phyloP scores from a whole-genome alignment of 1,139 yeast genomes.

The Protomyces arabidopsidicola region DNA sequence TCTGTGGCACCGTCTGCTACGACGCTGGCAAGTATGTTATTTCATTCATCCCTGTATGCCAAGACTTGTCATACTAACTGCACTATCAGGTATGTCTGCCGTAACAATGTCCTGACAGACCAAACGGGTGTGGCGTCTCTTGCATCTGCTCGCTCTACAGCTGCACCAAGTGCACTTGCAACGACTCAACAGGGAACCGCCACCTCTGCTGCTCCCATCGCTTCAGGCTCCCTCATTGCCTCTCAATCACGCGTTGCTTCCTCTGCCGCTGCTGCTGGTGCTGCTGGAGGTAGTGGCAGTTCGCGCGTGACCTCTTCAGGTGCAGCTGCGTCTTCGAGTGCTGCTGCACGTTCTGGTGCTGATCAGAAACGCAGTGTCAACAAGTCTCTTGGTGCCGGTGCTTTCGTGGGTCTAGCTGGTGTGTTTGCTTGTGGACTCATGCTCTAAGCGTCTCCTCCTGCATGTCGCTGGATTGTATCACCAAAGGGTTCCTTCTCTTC shows the following conservation, averaged over 20 bases:
- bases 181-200: slow-evolving; percentile 19
- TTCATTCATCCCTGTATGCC: not conserved
- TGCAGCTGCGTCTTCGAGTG: not conserved
- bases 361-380: not conserved
- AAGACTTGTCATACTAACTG: no score
- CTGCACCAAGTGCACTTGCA: not conserved
- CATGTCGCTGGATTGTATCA: not conserved
- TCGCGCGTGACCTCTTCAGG: not conserved
- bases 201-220: slow-evolving; percentile 13
- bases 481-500: not conserved
- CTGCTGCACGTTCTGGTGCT: not conserved
- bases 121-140: slow-evolving; percentile 11
- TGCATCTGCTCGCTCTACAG: slow-evolving; percentile 2
- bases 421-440: not conserved
- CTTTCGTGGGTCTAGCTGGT: not conserved
- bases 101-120: slow-evolving; percentile 7
- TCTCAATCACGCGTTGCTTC: slow-evolving; percentile 17
- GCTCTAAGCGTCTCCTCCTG: not conserved
- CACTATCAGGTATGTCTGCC: slow-evolving; percentile 1
- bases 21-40: slow-evolving; percentile 12
- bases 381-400: not conserved
- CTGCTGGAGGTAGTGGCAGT: not conserved
- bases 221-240: slow-evolving; percentile 6
- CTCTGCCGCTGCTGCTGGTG: slow-evolving; percentile 4
- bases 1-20: slow-evolving; percentile 18